These are phyloP conservation scores for Cystoisospora suis DNA, from an alignment of 169 alveolate species.

Conservation along the genomic window DNA sequence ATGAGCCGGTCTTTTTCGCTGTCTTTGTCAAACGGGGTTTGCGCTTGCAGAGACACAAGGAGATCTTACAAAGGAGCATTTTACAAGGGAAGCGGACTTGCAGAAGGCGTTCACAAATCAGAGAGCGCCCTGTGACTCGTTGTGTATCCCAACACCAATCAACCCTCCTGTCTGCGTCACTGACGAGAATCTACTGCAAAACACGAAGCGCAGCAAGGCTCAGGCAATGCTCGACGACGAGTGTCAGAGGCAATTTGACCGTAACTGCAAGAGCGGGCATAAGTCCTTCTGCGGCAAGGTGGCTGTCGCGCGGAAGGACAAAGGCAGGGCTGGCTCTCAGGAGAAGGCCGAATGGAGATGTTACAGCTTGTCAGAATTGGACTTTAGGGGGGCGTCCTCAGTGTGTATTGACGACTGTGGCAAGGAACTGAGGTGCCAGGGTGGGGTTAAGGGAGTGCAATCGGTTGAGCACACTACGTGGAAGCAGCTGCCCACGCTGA, in stretches of 20 bases:
- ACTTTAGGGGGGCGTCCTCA: not conserved
- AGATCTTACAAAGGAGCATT: not conserved
- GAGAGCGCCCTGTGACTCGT: not conserved
- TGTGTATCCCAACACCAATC: not conserved
- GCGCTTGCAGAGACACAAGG: not conserved
- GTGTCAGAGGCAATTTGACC: not conserved
- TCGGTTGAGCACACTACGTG: not conserved
- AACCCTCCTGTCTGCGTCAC: conserved; percentile 6
- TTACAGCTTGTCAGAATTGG: not conserved
- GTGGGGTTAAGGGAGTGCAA: not conserved
- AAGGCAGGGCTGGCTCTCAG: not conserved
- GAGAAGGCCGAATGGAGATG: not conserved
- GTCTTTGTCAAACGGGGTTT: no score
- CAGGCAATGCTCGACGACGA: not conserved
- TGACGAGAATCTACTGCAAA: not conserved
- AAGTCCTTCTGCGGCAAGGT: not conserved
- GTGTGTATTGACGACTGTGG: conserved; percentile 1
- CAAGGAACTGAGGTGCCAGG: conserved; percentile 13
- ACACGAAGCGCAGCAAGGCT: not conserved
- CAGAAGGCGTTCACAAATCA: not conserved
- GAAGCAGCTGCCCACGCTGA: not conserved
- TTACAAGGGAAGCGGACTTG: not conserved
- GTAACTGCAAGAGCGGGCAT: not conserved
- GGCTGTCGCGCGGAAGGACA: conserved; percentile 10
- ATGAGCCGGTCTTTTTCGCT: no score